phyloP scores from a whole-genome alignment of 169 alveolate genomes.

The Cryptosporidium sp. region DNA sequence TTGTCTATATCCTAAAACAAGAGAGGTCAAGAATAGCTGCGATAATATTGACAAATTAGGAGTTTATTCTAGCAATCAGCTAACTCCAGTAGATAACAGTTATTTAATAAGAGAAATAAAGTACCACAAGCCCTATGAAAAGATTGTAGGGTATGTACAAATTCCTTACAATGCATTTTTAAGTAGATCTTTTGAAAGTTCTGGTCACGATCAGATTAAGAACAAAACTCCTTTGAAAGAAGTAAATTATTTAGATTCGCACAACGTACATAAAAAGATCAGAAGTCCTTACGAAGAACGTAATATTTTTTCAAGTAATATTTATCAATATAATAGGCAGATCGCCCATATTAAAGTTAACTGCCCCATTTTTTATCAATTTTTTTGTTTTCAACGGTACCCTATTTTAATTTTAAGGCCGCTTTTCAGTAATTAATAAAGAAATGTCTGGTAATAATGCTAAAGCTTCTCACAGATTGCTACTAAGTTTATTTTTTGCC shows the following conservation, averaged over 20 bases:
- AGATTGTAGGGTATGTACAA: constrained; percentile 52
- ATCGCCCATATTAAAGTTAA: not conserved
- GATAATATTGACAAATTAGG: not conserved
- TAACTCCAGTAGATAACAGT: not conserved
- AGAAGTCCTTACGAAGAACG: not conserved
- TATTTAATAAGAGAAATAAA: constrained; percentile 25
- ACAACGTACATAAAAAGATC: not conserved
- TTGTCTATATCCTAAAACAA: not conserved
- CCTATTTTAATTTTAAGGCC: not conserved
- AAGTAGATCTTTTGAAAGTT: not conserved
- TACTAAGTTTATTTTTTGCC: not conserved
- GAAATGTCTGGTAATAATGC: not conserved
- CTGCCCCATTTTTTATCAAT: not conserved
- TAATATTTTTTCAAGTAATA: not conserved
- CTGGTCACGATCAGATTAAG: not conserved
- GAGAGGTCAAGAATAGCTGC: not conserved
- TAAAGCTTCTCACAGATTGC: not conserved
- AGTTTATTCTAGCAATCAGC: not conserved
- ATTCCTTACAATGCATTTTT: constrained; percentile 28
- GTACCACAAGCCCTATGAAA: constrained; percentile 29
- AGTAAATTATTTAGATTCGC: not conserved
- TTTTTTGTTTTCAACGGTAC: not conserved
- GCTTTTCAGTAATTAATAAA: not conserved
- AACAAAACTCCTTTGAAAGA: not conserved
- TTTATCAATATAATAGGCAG: not conserved